phyloP scores from a whole-genome alignment of 805 yeast genomes.

The Monosporozyma siamensis region DNA sequence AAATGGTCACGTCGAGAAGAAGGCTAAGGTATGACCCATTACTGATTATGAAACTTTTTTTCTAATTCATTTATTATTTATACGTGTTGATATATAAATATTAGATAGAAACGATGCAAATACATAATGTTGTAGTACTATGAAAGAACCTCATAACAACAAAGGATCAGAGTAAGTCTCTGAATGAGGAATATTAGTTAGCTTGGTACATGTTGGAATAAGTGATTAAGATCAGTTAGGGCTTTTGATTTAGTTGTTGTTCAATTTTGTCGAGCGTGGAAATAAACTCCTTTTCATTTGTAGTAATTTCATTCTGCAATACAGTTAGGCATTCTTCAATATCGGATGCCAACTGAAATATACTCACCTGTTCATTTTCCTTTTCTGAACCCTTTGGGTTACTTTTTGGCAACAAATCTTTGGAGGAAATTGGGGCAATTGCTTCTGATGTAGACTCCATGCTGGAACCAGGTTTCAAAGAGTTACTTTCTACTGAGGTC shows the following conservation, averaged over 20 bases:
- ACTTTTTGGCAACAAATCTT: too few species aligned
- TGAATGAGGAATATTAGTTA: background rate
- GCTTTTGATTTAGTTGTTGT: slow-evolving; percentile 14
- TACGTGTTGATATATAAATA: background rate
- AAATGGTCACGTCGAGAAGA: slow-evolving; percentile 12
- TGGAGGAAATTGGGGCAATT: too few species aligned
- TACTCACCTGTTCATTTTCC: slow-evolving; percentile 13
- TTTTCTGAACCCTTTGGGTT: background rate
- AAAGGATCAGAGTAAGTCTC: too few species aligned
- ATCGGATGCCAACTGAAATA: slow-evolving; percentile 24
- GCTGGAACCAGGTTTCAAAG: too few species aligned
- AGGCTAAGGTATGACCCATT: slow-evolving; percentile 5
- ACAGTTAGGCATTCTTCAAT: slow-evolving; percentile 20
- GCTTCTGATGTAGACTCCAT: too few species aligned
- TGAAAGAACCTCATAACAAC: too few species aligned
- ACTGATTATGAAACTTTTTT: background rate
- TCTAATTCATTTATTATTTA: background rate
- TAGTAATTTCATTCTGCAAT: slow-evolving; percentile 11
- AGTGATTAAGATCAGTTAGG: too few species aligned
- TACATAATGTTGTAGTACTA: background rate
- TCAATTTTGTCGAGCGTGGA: slow-evolving; percentile 12
- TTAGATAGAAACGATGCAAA: slow-evolving; percentile 1
- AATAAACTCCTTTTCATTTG: slow-evolving; percentile 19
- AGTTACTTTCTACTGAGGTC: too few species aligned
- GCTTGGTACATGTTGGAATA: too few species aligned